Evolutionary conservation across 2,329 filamentous ascomycete genomes (phyloP).

Genomic region (Sphaerulina musiva): DNA sequence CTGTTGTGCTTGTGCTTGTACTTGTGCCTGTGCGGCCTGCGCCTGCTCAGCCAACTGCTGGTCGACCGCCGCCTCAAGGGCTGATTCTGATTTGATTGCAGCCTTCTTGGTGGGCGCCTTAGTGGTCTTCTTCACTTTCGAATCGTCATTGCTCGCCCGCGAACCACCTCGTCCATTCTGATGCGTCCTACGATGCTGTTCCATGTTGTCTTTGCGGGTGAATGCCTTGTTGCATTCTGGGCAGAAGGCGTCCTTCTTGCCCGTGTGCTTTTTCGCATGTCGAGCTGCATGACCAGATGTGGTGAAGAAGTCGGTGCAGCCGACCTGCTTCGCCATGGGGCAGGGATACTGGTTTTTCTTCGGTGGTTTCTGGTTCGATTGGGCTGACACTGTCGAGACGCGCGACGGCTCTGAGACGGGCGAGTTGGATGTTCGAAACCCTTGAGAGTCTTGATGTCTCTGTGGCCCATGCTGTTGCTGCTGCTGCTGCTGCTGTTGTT

Average conservation of each 20-base stretch:
- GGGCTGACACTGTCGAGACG: conserved; percentile 38
- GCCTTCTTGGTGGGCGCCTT: conserved; percentile 33
- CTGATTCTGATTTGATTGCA: conserved; percentile 26
- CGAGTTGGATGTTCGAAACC: conserved; percentile 39
- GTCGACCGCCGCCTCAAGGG: conserved; percentile 32
- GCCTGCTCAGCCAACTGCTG: conserved; percentile 30
- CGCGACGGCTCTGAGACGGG: conserved; percentile 43
- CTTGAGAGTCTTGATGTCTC: conserved; percentile 3
- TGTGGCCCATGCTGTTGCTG: conserved; percentile 3
- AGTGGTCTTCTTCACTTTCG: conserved; percentile 41
- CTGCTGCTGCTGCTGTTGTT: neutral
- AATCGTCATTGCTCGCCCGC: conserved; percentile 38
- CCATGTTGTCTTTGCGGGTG: conserved; percentile 80
- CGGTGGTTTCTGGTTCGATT: conserved; percentile 41
- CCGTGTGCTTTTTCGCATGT: conserved; percentile 77
- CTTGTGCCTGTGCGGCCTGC: conserved; percentile 12
- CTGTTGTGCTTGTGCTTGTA: conserved; percentile 17
- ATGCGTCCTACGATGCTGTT: conserved; percentile 74
- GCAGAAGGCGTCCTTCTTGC: conserved; percentile 68
- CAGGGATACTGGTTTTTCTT: conserved; percentile 68
- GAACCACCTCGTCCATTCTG: conserved; percentile 46
- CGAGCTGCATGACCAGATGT: conserved; percentile 80
- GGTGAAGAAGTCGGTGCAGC: conserved; percentile 73
- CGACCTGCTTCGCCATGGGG: conserved; percentile 62
- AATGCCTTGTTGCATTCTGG: conserved; percentile 71